A percentile compares a stretch with the other conserved stretches of the same genome.
phyloP scores from a whole-genome alignment of 345 rosid genomes.

The thale cress (Arabidopsis thaliana) region TAIR10.1 NC_003076.8:8297501-8298000 shows the following conservation, averaged over 20 bases:
- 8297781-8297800: background rate
- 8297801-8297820: background rate
- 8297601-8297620: conserved; percentile 84
- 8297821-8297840: conserved; percentile 10
- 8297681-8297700: conserved; percentile 70
- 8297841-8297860: background rate
- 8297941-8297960: background rate
- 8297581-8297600: conserved; percentile 64
- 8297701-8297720: background rate
- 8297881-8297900: conserved; percentile 8
- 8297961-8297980: conserved; percentile 56
- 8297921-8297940: background rate
- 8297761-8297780: background rate
- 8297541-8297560: conserved; percentile 67
- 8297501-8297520: conserved; percentile 35
- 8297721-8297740: background rate
- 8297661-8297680: conserved; percentile 69
- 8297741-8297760: background rate
- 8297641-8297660: conserved; percentile 79
- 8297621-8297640: conserved; percentile 85
- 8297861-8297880: background rate
- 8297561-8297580: conserved; percentile 61
- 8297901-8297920: background rate
- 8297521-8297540: conserved; percentile 65
- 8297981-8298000: conserved; percentile 85